Evolutionary conservation across 257 asterid genomes (phyloP), one percentile per base, ranked within the genome.

Genomic region (Nicotiana knightiana): DNA sequence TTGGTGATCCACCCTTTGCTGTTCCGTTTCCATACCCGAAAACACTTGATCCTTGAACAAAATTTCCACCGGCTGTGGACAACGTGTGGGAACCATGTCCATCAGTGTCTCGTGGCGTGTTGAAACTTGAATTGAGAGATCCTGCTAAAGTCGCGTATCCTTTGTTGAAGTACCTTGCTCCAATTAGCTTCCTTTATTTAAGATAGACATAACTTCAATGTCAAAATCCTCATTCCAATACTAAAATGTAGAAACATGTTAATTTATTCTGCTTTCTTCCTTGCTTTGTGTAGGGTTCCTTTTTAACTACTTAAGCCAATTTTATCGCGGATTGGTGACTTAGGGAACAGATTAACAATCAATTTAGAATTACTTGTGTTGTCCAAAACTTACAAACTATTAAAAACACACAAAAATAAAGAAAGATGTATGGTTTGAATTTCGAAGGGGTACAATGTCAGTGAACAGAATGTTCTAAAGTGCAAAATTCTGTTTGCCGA

Each of bases 21-120:
- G 97, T 93, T 30, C 99, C 99, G 1, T 92, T 92, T 73, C 98
- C 99, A 6, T 83, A 88, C 43, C 97, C 97, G 5, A 93, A 90
- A 43, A 96, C 92, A 81, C 75, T 93, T 35, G 97, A 93, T 39
- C 88, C 89, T 1, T 87, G 54, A 16, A 93, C 98, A 26, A 91
- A 91, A 83, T 82, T 91, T 0, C 99, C 98, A 3, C 97, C 99
- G 0, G 99, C 99, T 9, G 99, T 95, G 18, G 99, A 95, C 26
- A 95, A 77, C 48, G 98, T 95, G 86, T 93, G 99, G 18, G 99
- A 87, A n/a, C 99, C 99, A 17, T 95, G 99, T 43, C 99, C 99
- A 51, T 91, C 94, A 0, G 13, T 81, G 81, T 96, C 99, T 6
- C 93, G 87, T 21, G 99, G 99, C 1, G 97, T 57, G 64, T 86